Conservation (phyloP, 768 basidiomycete genomes). For the Amanita jacksonii region DNA sequence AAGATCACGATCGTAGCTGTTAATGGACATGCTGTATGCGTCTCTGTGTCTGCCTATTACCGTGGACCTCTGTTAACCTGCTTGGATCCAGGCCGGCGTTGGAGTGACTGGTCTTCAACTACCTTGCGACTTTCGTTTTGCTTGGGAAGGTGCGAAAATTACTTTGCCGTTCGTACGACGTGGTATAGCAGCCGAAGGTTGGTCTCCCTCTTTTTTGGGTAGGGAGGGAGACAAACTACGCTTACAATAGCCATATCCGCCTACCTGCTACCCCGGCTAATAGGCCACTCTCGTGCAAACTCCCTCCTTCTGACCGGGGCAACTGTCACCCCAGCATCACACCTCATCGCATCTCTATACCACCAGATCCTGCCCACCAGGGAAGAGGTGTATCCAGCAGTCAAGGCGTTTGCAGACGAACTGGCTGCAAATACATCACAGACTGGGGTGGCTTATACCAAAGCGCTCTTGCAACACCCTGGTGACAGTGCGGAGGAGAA, state of each 20-base stretch:
- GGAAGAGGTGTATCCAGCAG: constrained; percentile 42
- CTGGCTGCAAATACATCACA: constrained; percentile 42
- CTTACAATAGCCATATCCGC: constrained; percentile 26
- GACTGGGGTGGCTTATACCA: constrained; percentile 40
- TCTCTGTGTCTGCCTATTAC: not conserved
- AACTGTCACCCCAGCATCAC: constrained; percentile 35
- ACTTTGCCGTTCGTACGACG: constrained; percentile 41
- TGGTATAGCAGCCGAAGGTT: constrained; percentile 40
- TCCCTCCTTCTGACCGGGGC: constrained; percentile 42
- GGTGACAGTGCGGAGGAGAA: constrained; percentile 43
- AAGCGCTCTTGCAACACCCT: constrained; percentile 41
- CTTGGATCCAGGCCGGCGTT: constrained; percentile 26
- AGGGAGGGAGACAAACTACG: constrained; percentile 10
- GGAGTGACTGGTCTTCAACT: constrained; percentile 41
- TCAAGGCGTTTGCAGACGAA: constrained; percentile 41
- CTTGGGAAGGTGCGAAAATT: constrained; percentile 40
- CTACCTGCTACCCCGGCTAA: constrained; percentile 45
- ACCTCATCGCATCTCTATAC: constrained; percentile 33
- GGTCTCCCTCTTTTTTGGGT: constrained; percentile 3
- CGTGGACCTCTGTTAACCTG: not conserved
- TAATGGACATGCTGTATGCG: constrained; percentile 37
- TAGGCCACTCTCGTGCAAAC: constrained; percentile 41
- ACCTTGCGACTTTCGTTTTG: constrained; percentile 43
- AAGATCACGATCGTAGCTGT: constrained; percentile 44
- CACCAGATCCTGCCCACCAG: constrained; percentile 37